Conservation (phyloP, 106 monocot species). For the Dendrobium catenatum region DNA sequence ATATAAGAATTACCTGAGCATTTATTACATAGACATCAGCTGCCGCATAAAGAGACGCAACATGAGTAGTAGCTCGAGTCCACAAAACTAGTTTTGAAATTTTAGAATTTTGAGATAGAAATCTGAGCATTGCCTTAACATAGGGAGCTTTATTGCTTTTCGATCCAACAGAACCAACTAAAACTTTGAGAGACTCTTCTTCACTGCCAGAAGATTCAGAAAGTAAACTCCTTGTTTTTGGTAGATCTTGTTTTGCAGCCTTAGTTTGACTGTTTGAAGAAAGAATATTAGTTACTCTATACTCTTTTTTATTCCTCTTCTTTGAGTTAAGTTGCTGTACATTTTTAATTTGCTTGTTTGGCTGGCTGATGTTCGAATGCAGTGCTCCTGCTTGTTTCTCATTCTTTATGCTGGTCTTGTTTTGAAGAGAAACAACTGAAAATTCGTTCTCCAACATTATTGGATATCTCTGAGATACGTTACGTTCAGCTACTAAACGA, state of each 20-base stretch:
- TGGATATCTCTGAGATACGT: constrained; percentile 24
- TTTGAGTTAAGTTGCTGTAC: constrained; percentile 20
- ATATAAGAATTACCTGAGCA: constrained; percentile 54
- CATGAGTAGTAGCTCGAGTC: constrained; percentile 81
- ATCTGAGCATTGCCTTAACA: constrained; percentile 56
- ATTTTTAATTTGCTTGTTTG: constrained; percentile 14
- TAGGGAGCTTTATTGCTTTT: constrained; percentile 90
- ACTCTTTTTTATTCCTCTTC: constrained; percentile 29
- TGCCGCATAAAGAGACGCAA: constrained; percentile 83
- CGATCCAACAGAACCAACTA: constrained; percentile 91
- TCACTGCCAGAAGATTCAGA: constrained; percentile 16
- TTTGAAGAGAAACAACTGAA: constrained; percentile 26
- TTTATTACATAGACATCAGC: constrained; percentile 93
- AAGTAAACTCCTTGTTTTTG: constrained; percentile 37
- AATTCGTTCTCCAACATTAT: constrained; percentile 27
- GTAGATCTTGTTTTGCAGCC: constrained; percentile 2
- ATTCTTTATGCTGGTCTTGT: constrained; percentile 8
- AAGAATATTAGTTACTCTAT: constrained; percentile 14
- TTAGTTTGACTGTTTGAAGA: constrained; percentile 11
- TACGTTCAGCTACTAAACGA: constrained; percentile 45
- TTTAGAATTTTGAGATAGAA: constrained; percentile 65
- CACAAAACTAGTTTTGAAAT: constrained; percentile 56
- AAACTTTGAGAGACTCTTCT: constrained; percentile 48
- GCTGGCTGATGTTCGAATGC: constrained; percentile 16
- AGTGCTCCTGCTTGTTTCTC: constrained; percentile 14